Conservation (phyloP, 768 basidiomycete species). For the Termitomyces sp. region DNA sequence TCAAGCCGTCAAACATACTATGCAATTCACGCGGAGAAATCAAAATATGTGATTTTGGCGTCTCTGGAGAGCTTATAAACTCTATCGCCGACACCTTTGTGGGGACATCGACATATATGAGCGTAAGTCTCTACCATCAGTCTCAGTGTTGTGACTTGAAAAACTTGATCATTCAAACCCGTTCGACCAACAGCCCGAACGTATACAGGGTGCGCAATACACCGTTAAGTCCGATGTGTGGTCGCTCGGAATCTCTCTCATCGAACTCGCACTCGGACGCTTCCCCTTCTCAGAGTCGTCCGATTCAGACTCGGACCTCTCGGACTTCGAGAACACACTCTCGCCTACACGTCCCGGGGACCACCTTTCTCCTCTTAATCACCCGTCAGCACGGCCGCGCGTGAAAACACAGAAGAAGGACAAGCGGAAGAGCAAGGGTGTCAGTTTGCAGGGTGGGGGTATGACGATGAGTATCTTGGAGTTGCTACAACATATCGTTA, state of each 20-base stretch:
- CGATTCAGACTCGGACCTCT: slow-evolving; percentile 74
- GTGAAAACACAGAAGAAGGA: slow-evolving; percentile 61
- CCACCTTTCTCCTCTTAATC: slow-evolving; percentile 33
- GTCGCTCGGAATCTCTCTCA: slow-evolving; percentile 95
- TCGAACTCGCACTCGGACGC: slow-evolving; percentile 93
- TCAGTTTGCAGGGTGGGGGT: slow-evolving; percentile 88
- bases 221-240: slow-evolving; percentile 99
- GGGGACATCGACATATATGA: slow-evolving; percentile 99
- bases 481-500: slow-evolving; percentile 95
- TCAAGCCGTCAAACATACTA: slow-evolving; percentile 98
- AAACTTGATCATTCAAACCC: background rate
- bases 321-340: slow-evolving; percentile 78
- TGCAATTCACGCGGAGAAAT: slow-evolving; percentile 93
- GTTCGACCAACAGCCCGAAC: slow-evolving; percentile 71
- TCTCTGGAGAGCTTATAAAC: slow-evolving; percentile 98
- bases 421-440: slow-evolving; percentile 86
- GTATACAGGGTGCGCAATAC: slow-evolving; percentile 97
- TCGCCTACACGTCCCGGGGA: slow-evolving; percentile 61
- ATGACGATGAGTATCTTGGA: slow-evolving; percentile 99
- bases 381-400: slow-evolving; percentile 32
- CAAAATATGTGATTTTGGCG: slow-evolving; percentile 99
- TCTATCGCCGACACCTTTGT: slow-evolving; percentile 99
- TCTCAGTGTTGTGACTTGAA: background rate
- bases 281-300: slow-evolving; percentile 92
- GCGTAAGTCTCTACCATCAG: slow-evolving; percentile 52